phyloP scores from a whole-genome alignment of 305 asterid species.

The Fraxinus dipetala region DNA sequence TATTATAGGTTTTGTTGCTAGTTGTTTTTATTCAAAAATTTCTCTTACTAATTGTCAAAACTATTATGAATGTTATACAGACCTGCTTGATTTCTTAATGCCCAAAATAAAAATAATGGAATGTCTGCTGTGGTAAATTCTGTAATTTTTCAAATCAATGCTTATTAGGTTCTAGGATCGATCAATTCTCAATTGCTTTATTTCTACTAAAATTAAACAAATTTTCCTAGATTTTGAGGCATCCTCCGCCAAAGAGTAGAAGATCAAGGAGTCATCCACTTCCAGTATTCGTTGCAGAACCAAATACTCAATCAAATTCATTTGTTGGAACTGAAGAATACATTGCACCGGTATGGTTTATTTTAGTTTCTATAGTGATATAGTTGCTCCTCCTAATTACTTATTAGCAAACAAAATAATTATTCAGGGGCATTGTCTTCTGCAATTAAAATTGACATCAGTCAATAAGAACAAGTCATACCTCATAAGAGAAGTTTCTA shows the following conservation, averaged over 20 bases:
- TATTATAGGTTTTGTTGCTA: neutral
- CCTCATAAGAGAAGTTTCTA: neutral
- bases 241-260: slow-evolving; percentile 53
- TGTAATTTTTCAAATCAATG: neutral
- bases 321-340: slow-evolving; percentile 98
- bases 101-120: neutral
- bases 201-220: slow-evolving; percentile 8
- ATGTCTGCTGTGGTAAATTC: neutral
- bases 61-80: neutral
- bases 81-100: neutral
- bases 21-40: neutral
- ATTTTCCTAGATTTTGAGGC: slow-evolving; percentile 71
- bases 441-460: neutral
- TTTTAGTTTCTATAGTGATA: slow-evolving; percentile 6
- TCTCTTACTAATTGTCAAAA: neutral
- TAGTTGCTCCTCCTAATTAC: slow-evolving; percentile 6
- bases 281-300: slow-evolving; percentile 86
- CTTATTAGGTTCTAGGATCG: neutral
- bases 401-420: neutral
- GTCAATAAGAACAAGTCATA: neutral
- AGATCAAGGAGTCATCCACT: slow-evolving; percentile 72
- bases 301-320: slow-evolving; percentile 80
- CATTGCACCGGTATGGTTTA: slow-evolving; percentile 79
- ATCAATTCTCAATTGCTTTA: slow-evolving; percentile 15
- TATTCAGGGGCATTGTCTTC: neutral